phyloP scores from a whole-genome alignment of 495 filamentous ascomycete species.

The Aspergillus cavernicola region DNA sequence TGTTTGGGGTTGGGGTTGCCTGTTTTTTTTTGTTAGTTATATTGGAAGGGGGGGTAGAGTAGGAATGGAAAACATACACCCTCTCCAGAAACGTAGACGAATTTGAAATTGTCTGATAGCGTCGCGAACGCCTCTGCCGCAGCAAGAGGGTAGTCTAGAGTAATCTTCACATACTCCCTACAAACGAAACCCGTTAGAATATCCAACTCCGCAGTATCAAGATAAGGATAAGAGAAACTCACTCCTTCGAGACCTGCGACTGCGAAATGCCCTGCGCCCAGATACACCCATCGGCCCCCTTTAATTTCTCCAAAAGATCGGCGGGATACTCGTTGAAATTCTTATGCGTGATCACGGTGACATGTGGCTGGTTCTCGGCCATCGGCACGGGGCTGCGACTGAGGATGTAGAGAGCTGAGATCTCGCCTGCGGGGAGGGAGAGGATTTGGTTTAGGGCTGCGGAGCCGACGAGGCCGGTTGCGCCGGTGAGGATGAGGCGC shows the following conservation, averaged over 20 bases:
- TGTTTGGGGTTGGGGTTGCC: slow-evolving; percentile 44
- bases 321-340: slow-evolving; percentile 57
- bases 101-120: slow-evolving; percentile 56
- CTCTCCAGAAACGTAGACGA: slow-evolving; percentile 66
- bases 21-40: slow-evolving; percentile 1
- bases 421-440: slow-evolving; percentile 31
- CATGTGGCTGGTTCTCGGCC: slow-evolving; percentile 56
- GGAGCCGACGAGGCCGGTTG: slow-evolving; percentile 68
- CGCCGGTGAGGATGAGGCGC: slow-evolving; percentile 74
- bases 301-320: slow-evolving; percentile 54
- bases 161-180: slow-evolving; percentile 67
- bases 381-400: slow-evolving; percentile 61
- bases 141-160: slow-evolving; percentile 57
- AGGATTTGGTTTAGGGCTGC: slow-evolving; percentile 63
- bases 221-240: slow-evolving; percentile 16
- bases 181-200: not conserved
- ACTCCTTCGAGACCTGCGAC: slow-evolving; percentile 57
- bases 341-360: slow-evolving; percentile 62
- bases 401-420: slow-evolving; percentile 64
- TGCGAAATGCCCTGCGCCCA: slow-evolving; percentile 68
- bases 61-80: slow-evolving; percentile 18
- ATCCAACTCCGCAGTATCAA: too few species aligned
- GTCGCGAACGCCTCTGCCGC: slow-evolving; percentile 59
- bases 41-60: not conserved
- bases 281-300: slow-evolving; percentile 61